A percentile compares a stretch with the other conserved stretches of the same genome.
Evolutionary conservation across 2,329 filamentous ascomycete genomes (phyloP).

Genomic region (Cercospora sesami): DNA sequence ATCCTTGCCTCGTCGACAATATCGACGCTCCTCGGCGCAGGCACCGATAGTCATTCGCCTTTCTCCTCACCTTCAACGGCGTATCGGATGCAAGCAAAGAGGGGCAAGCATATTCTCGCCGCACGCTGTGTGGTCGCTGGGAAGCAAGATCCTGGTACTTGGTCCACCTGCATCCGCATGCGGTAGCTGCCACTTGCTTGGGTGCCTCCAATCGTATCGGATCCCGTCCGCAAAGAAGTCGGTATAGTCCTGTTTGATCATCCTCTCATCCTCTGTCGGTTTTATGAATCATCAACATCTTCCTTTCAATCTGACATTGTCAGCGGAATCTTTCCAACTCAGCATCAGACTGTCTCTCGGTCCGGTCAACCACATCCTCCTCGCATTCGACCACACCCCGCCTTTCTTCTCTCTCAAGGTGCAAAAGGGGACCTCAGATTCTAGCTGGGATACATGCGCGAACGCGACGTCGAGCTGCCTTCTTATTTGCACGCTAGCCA

Average conservation of each 20-base stretch:
- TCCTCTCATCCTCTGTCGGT: background rate
- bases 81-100: background rate
- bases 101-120: background rate
- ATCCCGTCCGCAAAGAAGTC: background rate
- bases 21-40: background rate
- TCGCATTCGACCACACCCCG: background rate
- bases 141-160: slow-evolving; percentile 5
- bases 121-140: background rate
- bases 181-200: background rate
- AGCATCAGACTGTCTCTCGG: background rate
- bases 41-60: background rate
- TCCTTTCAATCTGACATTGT: background rate
- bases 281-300: background rate
- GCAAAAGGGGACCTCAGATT: background rate
- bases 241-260: background rate
- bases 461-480: slow-evolving; percentile 11
- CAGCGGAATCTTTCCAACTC: background rate
- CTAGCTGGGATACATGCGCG: slow-evolving; percentile 13
- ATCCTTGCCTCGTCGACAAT: background rate
- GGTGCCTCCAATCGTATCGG: background rate
- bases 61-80: background rate
- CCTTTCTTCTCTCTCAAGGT: background rate
- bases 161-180: slow-evolving; percentile 3
- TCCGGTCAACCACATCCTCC: background rate
- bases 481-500: slow-evolving; percentile 18